phyloP scores from a whole-genome alignment of 768 basidiomycete species.

The Calvatia gigantea region DNA sequence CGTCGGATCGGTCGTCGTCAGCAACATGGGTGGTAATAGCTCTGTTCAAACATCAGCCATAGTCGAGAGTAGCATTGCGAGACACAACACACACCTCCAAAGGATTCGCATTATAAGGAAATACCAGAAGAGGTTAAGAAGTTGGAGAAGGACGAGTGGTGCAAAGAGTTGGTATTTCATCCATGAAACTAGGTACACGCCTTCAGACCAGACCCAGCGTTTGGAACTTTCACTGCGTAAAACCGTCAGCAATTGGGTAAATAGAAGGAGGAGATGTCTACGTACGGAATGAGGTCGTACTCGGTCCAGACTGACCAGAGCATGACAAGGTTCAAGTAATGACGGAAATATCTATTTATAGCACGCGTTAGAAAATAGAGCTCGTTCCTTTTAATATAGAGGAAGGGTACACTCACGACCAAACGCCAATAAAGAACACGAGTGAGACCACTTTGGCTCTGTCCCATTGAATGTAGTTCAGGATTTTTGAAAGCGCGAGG shows the following conservation, averaged over 20 bases:
- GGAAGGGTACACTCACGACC: conserved; percentile 64
- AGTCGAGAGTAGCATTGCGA: conserved; percentile 5
- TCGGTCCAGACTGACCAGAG: conserved; percentile 86
- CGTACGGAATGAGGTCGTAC: conserved; percentile 72
- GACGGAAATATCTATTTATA: conserved; percentile 92
- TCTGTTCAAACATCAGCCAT: conserved; percentile 31
- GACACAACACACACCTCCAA: conserved; percentile 52
- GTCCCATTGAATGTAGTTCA: conserved; percentile 82
- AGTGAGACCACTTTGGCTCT: conserved; percentile 62
- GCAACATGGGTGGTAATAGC: conserved; percentile 43
- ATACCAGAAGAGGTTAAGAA: conserved; percentile 94
- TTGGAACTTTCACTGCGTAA: conserved; percentile 45
- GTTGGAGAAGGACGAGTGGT: conserved; percentile 72
- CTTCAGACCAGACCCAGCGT: conserved; percentile 56
- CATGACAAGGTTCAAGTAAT: conserved; percentile 84
- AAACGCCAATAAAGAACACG: conserved; percentile 60
- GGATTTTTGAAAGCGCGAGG: conserved; percentile 79
- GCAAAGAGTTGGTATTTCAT: conserved; percentile 79
- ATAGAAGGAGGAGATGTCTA: conserved; percentile 17
- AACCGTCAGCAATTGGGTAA: background rate
- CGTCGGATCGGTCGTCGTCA: conserved; percentile 80
- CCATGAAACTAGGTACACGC: conserved; percentile 73
- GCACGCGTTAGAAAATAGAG: too few relatives aligned
- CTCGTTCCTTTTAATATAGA: background rate
- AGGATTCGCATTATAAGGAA: conserved; percentile 78